A percentile compares a stretch with the other conserved stretches of the same genome.
Evolutionary conservation across 2,329 filamentous ascomycete genomes (phyloP).

Genomic region (Colletotrichum sp.): DNA sequence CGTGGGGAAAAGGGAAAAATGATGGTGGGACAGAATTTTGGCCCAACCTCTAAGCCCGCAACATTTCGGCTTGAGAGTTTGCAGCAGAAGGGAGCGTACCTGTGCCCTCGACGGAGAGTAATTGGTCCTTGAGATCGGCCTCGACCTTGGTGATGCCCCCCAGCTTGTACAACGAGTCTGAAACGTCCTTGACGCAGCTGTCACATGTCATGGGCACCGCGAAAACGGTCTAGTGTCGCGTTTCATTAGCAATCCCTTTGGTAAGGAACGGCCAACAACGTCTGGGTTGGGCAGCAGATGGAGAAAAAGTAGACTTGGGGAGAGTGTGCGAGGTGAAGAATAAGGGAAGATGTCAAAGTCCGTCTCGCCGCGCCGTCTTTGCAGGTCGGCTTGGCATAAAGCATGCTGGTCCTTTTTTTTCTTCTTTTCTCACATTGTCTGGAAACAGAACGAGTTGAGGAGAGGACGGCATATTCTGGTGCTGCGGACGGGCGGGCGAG

Average conservation of each 20-base stretch:
- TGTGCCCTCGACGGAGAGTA: slow-evolving; percentile 86
- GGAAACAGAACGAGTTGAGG: neutral
- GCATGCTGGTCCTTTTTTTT: neutral
- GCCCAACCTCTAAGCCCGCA: neutral
- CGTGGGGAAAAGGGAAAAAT: neutral
- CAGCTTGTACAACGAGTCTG: slow-evolving; percentile 76
- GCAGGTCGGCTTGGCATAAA: neutral
- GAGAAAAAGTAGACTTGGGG: neutral
- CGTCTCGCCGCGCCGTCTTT: neutral
- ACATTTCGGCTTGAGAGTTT: slow-evolving; percentile 3
- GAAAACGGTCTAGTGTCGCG: slow-evolving; percentile 77
- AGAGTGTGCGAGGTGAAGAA: neutral
- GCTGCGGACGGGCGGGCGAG: neutral
- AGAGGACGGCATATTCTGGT: neutral
- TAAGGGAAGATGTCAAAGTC: neutral
- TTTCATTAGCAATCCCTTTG: slow-evolving; percentile 37
- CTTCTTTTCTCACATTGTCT: neutral
- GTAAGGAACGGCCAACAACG: neutral
- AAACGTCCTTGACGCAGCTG: slow-evolving; percentile 85
- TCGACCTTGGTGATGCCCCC: slow-evolving; percentile 83
- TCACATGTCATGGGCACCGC: slow-evolving; percentile 94
- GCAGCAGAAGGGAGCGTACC: slow-evolving; percentile 47
- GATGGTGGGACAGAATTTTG: neutral
- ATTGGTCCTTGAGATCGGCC: slow-evolving; percentile 80
- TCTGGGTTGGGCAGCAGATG: neutral